phyloP scores from a whole-genome alignment of 2,329 filamentous ascomycete genomes.

The Colletotrichum siamense region DNA sequence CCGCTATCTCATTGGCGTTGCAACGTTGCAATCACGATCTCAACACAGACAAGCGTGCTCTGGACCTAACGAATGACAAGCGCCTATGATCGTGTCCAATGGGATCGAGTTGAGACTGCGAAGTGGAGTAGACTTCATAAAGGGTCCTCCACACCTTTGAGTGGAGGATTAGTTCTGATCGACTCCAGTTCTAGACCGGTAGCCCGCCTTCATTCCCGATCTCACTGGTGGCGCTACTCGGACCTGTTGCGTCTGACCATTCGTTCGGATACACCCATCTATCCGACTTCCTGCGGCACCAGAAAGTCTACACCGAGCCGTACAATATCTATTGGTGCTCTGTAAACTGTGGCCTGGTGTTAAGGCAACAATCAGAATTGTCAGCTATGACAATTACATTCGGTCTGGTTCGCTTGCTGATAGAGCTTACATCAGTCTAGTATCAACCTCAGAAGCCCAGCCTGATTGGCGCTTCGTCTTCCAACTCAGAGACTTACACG shows the following conservation, averaged over 20 bases:
- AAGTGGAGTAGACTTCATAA: slow-evolving; percentile 4
- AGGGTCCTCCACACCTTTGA: not conserved
- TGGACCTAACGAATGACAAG: not conserved
- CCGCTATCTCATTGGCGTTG: slow-evolving; percentile 14
- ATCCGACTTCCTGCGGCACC: not conserved
- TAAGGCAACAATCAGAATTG: not conserved
- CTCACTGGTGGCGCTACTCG: not conserved
- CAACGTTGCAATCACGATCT: slow-evolving; percentile 21
- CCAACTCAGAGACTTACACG: not conserved
- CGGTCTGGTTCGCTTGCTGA: not conserved
- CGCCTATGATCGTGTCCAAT: not conserved
- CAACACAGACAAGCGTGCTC: not conserved
- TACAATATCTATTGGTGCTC: not conserved
- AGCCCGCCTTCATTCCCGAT: not conserved
- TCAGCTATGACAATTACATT: not conserved
- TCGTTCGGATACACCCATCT: not conserved
- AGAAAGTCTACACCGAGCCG: not conserved
- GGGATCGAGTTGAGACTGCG: not conserved
- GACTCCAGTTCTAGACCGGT: not conserved
- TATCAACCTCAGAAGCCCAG: not conserved
- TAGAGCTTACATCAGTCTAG: not conserved
- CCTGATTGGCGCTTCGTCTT: not conserved
- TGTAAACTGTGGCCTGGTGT: not conserved
- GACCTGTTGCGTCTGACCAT: not conserved
- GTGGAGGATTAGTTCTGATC: not conserved